Conservation (phyloP, 441 rosid genomes). For the Rhodomyrtus psidioides region DNA sequence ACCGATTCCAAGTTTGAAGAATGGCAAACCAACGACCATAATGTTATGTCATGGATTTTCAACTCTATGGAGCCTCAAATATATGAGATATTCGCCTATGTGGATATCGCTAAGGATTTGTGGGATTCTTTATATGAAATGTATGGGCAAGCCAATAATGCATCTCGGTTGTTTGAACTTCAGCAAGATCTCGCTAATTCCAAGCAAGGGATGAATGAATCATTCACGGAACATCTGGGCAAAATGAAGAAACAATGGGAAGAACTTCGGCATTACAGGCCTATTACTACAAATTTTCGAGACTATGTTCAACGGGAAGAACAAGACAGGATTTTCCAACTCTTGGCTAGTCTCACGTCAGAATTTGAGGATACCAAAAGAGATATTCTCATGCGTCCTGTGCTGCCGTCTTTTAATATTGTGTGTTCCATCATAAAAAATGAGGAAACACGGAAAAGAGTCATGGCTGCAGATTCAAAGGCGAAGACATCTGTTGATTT, state of each 20-base stretch:
- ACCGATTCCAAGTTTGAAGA: too few relatives aligned
- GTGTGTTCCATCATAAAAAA: not conserved
- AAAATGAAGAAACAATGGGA: too few relatives aligned
- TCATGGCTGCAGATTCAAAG: not conserved
- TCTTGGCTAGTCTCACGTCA: too few relatives aligned
- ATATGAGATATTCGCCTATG: too few relatives aligned
- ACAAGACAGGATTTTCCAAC: not conserved
- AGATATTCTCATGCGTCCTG: too few relatives aligned
- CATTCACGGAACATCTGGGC: not conserved
- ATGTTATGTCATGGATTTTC: too few relatives aligned
- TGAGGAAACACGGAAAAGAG: not conserved
- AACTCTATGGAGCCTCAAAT: too few relatives aligned
- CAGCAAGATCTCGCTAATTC: not conserved
- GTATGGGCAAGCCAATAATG: not conserved
- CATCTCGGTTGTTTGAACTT: not conserved
- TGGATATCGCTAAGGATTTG: too few relatives aligned
- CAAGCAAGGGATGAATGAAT: not conserved
- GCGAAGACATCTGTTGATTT: not conserved
- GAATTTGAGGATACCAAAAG: too few relatives aligned
- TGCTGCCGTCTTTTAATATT: not conserved
- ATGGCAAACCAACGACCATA: too few relatives aligned
- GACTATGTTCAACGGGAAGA: not conserved
- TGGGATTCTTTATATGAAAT: not conserved
- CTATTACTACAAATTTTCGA: not conserved
- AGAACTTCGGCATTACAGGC: not conserved